Evolutionary conservation across 768 basidiomycete species (phyloP).

Genomic region (Leucosporidium creatinivorum): DNA sequence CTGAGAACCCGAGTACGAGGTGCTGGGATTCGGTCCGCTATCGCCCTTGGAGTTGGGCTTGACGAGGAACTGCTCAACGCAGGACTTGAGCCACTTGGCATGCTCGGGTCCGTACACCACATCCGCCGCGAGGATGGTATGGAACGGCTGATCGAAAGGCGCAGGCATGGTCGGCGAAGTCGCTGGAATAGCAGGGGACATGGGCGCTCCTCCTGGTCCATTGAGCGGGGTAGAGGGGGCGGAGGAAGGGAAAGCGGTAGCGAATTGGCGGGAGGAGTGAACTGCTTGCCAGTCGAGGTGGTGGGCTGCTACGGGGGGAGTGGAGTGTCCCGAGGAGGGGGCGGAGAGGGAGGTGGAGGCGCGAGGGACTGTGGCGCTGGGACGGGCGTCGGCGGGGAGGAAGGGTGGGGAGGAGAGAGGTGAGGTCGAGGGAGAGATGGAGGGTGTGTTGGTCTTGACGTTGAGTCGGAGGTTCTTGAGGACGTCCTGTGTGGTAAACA

Average conservation of each 20-base stretch:
- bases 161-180: constrained; percentile 12
- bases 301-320: constrained; percentile 19
- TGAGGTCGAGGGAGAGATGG: constrained; percentile 14
- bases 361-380: not conserved
- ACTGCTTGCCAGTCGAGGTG: constrained; percentile 34
- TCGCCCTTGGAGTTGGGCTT: not conserved
- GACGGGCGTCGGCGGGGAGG: not conserved
- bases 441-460: constrained; percentile 53
- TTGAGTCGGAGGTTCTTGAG: constrained; percentile 63
- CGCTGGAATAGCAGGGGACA: not conserved
- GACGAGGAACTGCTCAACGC: constrained; percentile 53
- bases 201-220: too few species aligned
- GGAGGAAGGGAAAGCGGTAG: constrained; percentile 9
- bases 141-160: constrained; percentile 48
- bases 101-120: constrained; percentile 69
- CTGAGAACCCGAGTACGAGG: not conserved
- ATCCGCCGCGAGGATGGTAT: constrained; percentile 70
- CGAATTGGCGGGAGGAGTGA: constrained; percentile 20
- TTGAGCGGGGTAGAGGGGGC: not conserved
- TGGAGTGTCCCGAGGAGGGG: not conserved
- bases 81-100: constrained; percentile 61
- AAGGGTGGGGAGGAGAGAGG: constrained; percentile 18
- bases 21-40: not conserved
- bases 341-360: too few species aligned
- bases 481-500: constrained; percentile 44